Evolutionary conservation across 2,329 filamentous ascomycete species (phyloP), one percentile per base, ranked within the genome.

Genomic region (Pseudogymnoascus sp.): DNA sequence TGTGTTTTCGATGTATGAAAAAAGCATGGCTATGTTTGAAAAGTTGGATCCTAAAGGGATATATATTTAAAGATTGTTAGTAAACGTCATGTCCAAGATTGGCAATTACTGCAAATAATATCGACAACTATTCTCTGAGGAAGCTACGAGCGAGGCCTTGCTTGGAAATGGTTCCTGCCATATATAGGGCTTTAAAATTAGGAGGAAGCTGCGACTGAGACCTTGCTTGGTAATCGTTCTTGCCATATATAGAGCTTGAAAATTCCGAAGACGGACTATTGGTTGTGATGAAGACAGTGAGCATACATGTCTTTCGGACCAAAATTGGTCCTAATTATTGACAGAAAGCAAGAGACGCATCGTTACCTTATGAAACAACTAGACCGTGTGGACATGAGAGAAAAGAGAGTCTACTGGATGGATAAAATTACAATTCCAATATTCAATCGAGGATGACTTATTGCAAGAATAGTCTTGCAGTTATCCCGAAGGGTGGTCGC

Each of bases 1-100:
- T 73, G 95, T 99, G 41, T 99, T 99, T 74, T 96, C 95, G 21
- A 96, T 98, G 87, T 95, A 97, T 75, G 93, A 98, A 80, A 97
- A 97, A 83, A 90, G 89, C 65, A 98, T 98, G 81, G 93, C 97
- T 62, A 71, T 92, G 64, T 86, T 99, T 80, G 85, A 91, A 71
- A 81, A 75, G 72, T 65, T 93, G 62, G 95, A 99, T 74, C 95
- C 95, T 0, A 84, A 96, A 71, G 86, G 87, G 73, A 89, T 83
- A 75, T 97, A 96, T 74, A 85, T 98, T 68, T 96, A 75, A 71
- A n/a, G 28, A 6, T 25, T 6, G 45, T 10, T 14, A 19, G 1
- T 23, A 23, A 39, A 23, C 25, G 2, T 23, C 13, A 23, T 48
- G 2, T 23, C 13, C 11, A 45, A 45, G 16, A 21, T 23, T 10